A percentile compares a stretch with the other conserved stretches of the same genome.
These are phyloP conservation scores for Trametes versicolor DNA, from an alignment of 1,284 basidiomycete species.

Conservation along the genomic window DNA sequence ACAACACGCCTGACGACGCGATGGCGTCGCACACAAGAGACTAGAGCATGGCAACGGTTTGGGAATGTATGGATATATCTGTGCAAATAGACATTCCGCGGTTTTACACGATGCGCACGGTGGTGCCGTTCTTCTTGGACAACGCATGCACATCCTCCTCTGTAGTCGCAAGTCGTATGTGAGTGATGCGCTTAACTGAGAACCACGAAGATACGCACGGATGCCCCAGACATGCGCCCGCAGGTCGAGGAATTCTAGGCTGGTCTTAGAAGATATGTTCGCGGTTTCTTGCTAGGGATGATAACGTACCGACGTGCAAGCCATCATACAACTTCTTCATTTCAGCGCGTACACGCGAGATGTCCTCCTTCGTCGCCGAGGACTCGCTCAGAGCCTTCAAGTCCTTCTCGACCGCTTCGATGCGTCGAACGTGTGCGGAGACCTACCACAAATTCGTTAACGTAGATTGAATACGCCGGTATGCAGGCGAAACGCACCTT, in stretches of 20 bases:
- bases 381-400: constrained; percentile 77
- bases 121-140: constrained; percentile 71
- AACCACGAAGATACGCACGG: constrained; percentile 61
- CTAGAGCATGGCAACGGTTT: background rate
- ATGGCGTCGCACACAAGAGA: background rate
- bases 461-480: background rate
- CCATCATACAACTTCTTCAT: constrained; percentile 89
- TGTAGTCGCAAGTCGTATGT: constrained; percentile 42
- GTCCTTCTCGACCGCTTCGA: constrained; percentile 91
- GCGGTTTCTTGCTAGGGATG: background rate
- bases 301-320: constrained; percentile 72
- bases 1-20: background rate
- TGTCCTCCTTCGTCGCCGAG: constrained; percentile 81
- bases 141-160: constrained; percentile 84
- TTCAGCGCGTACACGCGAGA: constrained; percentile 78
- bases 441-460: constrained; percentile 57
- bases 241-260: constrained; percentile 77
- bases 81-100: background rate
- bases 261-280: background rate
- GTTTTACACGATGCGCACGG: constrained; percentile 55
- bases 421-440: constrained; percentile 84
- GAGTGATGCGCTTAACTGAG: constrained; percentile 16
- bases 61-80: constrained; percentile 11
- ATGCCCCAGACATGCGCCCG: constrained; percentile 85
- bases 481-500: constrained; percentile 59